Evolutionary conservation across 1,284 basidiomycete species (phyloP), one percentile per base, ranked within the genome.

Genomic region (Xerocomus minutiporus): DNA sequence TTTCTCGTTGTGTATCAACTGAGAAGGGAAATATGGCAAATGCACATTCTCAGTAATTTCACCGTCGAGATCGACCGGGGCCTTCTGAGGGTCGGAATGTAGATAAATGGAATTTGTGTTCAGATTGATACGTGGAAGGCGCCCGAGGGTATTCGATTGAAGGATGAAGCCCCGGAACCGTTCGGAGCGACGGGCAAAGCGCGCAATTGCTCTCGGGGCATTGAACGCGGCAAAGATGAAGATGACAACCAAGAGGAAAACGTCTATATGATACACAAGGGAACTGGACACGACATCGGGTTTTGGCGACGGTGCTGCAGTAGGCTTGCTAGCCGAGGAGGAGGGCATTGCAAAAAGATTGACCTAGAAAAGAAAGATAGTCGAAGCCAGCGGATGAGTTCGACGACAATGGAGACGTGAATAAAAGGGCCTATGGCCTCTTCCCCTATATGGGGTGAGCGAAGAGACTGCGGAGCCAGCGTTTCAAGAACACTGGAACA

Each of bases 201-300:
- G 75, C 11, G 74, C 77, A 12, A 82, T 59, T n/a, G 71, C 72
- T 44, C 79, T 74, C 5, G 81, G 82, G 8, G 78, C 60, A 12
- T 74, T 70, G 41, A 75, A 62, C 4, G 77, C 53, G 45, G 75
- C 68, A 43, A 76, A 65, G 32, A 74, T 46, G 1, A 68, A 70
- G 34, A 77, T 57, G 46, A 76, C 46, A 26, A 67, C 66, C 49
- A 78, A 55, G 48, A 82, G 61, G 55, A 80, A 68, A 42, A 82
- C 63, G 63, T 76, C 67, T 44, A 79, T 58, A 54, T 73, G 71
- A 53, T 67, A 73, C 35, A 77, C 70, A 39, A 81, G 58, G 29
- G 51, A 47, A 32, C 41, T 9, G 17, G 59, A n/a, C 15, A 56
- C n/a, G 25, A 50, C 36, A 46, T 15, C 4, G 9, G 48, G 26